Conservation (phyloP, 495 filamentous ascomycete genomes). For the Hypoxylon fragiforme region DNA sequence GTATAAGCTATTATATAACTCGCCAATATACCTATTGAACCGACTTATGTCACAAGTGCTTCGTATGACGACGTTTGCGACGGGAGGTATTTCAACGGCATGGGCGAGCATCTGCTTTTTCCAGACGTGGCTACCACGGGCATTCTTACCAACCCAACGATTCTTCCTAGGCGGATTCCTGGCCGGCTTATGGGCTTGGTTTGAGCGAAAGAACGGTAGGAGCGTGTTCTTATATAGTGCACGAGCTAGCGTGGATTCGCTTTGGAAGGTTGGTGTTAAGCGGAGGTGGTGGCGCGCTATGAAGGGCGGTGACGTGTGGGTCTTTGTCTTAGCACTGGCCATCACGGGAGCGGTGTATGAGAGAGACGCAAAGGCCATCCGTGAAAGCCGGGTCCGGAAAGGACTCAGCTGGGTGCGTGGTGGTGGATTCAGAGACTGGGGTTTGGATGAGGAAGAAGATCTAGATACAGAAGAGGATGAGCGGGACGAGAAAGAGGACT, state of each 20-base stretch:
- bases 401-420: slow-evolving; percentile 75
- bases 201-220: slow-evolving; percentile 64
- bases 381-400: slow-evolving; percentile 69
- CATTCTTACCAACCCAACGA: slow-evolving; percentile 74
- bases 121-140: slow-evolving; percentile 72
- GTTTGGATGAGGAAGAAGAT: slow-evolving; percentile 43
- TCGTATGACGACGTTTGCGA: slow-evolving; percentile 71
- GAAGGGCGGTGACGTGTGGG: slow-evolving; percentile 76
- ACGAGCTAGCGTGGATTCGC: slow-evolving; percentile 71
- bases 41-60: slow-evolving; percentile 64
- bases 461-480: slow-evolving; percentile 36
- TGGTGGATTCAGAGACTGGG: slow-evolving; percentile 52
- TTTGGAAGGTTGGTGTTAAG: slow-evolving; percentile 93
- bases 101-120: slow-evolving; percentile 91
- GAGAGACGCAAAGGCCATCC: slow-evolving; percentile 65
- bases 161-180: slow-evolving; percentile 88
- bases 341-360: slow-evolving; percentile 81
- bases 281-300: slow-evolving; percentile 78
- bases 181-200: slow-evolving; percentile 79
- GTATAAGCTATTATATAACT: slow-evolving; percentile 64
- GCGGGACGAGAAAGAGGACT: slow-evolving; percentile 31
- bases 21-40: slow-evolving; percentile 68
- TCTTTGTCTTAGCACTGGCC: slow-evolving; percentile 78
- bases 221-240: slow-evolving; percentile 71
- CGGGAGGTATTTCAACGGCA: slow-evolving; percentile 73